Evolutionary conservation across 768 basidiomycete species (phyloP).

Genomic region (Phylloporus sp.): DNA sequence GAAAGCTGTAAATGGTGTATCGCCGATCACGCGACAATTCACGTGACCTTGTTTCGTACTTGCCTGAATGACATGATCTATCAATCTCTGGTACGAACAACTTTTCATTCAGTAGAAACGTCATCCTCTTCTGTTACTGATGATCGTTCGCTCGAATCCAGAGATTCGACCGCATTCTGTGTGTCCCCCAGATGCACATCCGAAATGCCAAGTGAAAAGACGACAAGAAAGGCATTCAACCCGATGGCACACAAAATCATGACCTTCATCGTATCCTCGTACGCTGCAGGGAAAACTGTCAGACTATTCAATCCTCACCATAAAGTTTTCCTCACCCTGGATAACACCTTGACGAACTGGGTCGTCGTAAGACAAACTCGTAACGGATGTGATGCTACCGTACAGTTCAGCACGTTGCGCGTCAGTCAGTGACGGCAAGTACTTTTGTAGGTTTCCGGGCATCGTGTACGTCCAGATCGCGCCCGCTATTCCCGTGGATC

Average conservation of each 20-base stretch:
- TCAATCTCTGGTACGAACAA: no score
- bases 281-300: conserved; percentile 43
- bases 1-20: no score
- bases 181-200: conserved; percentile 64
- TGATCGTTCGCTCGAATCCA: conserved; percentile 17
- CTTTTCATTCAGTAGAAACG: not conserved
- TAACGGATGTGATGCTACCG: conserved; percentile 54
- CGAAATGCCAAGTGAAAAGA: conserved; percentile 57
- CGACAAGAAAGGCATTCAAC: conserved; percentile 54
- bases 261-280: conserved; percentile 53
- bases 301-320: no score
- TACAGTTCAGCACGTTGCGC: conserved; percentile 45
- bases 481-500: conserved; percentile 43
- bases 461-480: conserved; percentile 64
- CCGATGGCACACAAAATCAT: conserved; percentile 53
- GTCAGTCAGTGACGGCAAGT: conserved; percentile 49
- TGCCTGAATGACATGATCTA: no score
- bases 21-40: no score
- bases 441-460: conserved; percentile 54
- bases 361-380: conserved; percentile 44
- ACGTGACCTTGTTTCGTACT: no score
- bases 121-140: not conserved
- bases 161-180: conserved; percentile 64
- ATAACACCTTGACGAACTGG: conserved; percentile 66
- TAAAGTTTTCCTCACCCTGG: conserved; percentile 46